Evolutionary conservation across 1,284 basidiomycete genomes (phyloP), one percentile per base, ranked within the genome.

Genomic region (Boletellus sp.): DNA sequence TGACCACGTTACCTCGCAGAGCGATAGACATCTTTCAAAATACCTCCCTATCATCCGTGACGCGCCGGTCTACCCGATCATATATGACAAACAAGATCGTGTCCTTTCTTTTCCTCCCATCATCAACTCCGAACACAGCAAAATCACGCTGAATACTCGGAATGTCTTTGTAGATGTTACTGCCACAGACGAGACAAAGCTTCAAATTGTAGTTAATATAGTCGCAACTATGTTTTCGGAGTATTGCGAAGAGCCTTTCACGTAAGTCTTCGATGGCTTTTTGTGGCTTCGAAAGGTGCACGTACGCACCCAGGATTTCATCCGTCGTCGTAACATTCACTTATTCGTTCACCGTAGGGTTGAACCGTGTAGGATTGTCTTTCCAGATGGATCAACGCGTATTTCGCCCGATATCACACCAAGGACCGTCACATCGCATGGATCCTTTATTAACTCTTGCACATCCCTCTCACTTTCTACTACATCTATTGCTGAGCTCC

Each of bases 71-170:
- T 99, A 97, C 72, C 97, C 97, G 21, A 91, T 99, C 73, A 97
- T 99, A 68, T 98, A 98, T 72, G 96, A 98, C 71, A 76, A 82
- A 19, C 78, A 89, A 52, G 86, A 92, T 66, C 83, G 77, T 32
- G 96, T 99, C 2, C 79, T 97, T 18, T 97, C 93, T 12, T 94
- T 99, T 88, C 97, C 97, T 26, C 97, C 97, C 3, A 97, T 99
- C 71, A 97, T 97, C 74, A 97, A 97, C 74, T 96, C 93, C 7
- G 86, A 97, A 58, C 91, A 93, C 73, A 97, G 93, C 68, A 99
- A 98, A 77, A 99, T 99, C 64, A 92, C 93, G 0, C 77, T 97
- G 57, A 86, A 94, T 68, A 99, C 97, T 13, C 83, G 80, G 53
- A 97, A 99, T 71, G 79, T 99, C 67, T 97, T 98, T 72, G 91